Evolutionary conservation across 441 rosid genomes (phyloP), one percentile per base, ranked within the genome.

Genomic region (Arabidopsis lyrata): DNA sequence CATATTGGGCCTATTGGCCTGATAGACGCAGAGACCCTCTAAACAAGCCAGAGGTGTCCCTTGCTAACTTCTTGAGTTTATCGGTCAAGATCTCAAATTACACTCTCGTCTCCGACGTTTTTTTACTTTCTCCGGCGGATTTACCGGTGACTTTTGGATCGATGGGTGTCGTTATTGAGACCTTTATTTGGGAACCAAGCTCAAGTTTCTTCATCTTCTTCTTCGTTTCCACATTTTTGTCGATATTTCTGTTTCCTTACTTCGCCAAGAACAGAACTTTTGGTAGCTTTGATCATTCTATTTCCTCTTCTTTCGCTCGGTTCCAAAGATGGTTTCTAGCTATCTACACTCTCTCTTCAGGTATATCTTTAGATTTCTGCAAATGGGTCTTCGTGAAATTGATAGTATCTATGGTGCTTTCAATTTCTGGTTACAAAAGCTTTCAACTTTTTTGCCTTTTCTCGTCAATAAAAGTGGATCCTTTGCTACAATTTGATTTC

Each of bases 111-210:
- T 13, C 77, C 72, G 72, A 48, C 72, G 77, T 39, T 42, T 10
- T 39, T 59, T 41, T 14, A 15, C 12, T 3, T 47, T 34, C 48
- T 55, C 69, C 68, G 67, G 73, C 18, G 31, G 7, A 15, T 57
- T 35, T 12, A 7, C 72, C 66, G 67, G 61, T 52, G 34, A 15
- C 49, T 27, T 52, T 58, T 32, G 38, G 49, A 61, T 70, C 49
- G 52, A 92, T 92, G 97, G 95, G 80, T 55, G 81, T 88, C 7
- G 90, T 84, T 34, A 83, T 93, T 15, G 90, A 91, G 78, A 88
- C 70, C 81, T 74, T 84, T 13, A 81, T 83, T 18, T 93, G 98
- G 98, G 89, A 90, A 65, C 97, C 91, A 3, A 82, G 63, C 81
- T 78, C 86, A 9, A 81, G 72, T 8, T 63, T 88, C 1, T 85